These are phyloP conservation scores for Ilyonectria mors-panacis DNA, from an alignment of 2,329 filamentous ascomycete species.

Conservation along the genomic window DNA sequence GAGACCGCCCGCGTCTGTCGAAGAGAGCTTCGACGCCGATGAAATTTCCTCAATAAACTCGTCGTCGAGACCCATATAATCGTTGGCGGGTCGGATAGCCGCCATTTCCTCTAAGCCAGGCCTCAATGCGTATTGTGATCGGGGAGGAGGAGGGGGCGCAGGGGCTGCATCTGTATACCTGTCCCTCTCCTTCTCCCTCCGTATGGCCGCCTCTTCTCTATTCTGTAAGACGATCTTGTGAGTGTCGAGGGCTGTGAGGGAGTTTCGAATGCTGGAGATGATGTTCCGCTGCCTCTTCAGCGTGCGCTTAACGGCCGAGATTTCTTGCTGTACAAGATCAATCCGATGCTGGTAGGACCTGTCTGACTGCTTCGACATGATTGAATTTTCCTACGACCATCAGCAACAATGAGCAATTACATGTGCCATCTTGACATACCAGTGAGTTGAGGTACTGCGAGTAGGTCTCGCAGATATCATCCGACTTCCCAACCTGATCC, in stretches of 20 bases:
- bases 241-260: slow-evolving; percentile 37
- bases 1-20: slow-evolving; percentile 56
- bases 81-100: slow-evolving; percentile 26
- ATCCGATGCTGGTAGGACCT: slow-evolving; percentile 59
- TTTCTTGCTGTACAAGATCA: slow-evolving; percentile 58
- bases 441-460: slow-evolving; percentile 59
- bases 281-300: slow-evolving; percentile 52
- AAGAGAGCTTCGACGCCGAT: slow-evolving; percentile 52
- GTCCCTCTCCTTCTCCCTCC: slow-evolving; percentile 3
- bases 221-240: slow-evolving; percentile 33
- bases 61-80: slow-evolving; percentile 43
- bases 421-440: slow-evolving; percentile 46
- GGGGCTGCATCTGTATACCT: neutral
- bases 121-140: slow-evolving; percentile 18
- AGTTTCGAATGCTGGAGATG: slow-evolving; percentile 47
- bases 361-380: slow-evolving; percentile 57
- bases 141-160: neutral
- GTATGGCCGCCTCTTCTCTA: slow-evolving; percentile 25
- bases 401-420: slow-evolving; percentile 16
- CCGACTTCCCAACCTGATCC: slow-evolving; percentile 55
- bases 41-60: slow-evolving; percentile 48
- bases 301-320: slow-evolving; percentile 55
- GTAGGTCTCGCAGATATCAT: slow-evolving; percentile 60
- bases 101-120: slow-evolving; percentile 22
- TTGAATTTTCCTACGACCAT: slow-evolving; percentile 55